phyloP scores from a whole-genome alignment of 225 moss, liverwort and hornwort species.

The Pseudoscleropodium purum region DNA sequence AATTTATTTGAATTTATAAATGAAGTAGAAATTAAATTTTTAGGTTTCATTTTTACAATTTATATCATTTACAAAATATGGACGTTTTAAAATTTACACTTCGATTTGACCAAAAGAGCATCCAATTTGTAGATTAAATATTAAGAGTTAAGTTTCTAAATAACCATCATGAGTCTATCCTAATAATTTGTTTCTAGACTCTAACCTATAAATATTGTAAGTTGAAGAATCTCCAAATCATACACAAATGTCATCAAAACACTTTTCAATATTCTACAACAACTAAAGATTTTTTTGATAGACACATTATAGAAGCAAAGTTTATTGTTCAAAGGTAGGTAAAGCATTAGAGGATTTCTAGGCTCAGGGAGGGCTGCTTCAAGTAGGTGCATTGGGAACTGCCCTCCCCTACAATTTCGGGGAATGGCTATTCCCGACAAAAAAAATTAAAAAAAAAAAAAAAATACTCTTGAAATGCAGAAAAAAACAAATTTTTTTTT shows the following conservation, averaged over 20 bases:
- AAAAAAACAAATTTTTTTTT: too few relatives aligned
- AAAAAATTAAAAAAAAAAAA: too few relatives aligned
- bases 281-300: too few relatives aligned
- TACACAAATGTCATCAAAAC: background rate
- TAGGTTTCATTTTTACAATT: background rate
- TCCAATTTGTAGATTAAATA: background rate
- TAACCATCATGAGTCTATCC: background rate
- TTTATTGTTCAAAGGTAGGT: too few relatives aligned
- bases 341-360: too few relatives aligned
- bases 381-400: too few relatives aligned
- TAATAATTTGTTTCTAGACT: background rate
- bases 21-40: background rate
- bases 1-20: background rate
- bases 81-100: background rate
- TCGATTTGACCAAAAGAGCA: background rate
- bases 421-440: too few relatives aligned
- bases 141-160: background rate
- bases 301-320: too few relatives aligned
- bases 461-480: too few relatives aligned
- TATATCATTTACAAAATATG: background rate
- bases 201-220: background rate
- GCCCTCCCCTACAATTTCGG: too few relatives aligned
- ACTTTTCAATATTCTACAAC: background rate
- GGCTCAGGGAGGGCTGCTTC: too few relatives aligned
- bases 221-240: background rate